A percentile compares a stretch with the other conserved stretches of the same genome.
These are phyloP conservation scores for Aurifilum marmelostoma DNA, from an alignment of 2,329 filamentous ascomycete species.

Conservation along the genomic window DNA sequence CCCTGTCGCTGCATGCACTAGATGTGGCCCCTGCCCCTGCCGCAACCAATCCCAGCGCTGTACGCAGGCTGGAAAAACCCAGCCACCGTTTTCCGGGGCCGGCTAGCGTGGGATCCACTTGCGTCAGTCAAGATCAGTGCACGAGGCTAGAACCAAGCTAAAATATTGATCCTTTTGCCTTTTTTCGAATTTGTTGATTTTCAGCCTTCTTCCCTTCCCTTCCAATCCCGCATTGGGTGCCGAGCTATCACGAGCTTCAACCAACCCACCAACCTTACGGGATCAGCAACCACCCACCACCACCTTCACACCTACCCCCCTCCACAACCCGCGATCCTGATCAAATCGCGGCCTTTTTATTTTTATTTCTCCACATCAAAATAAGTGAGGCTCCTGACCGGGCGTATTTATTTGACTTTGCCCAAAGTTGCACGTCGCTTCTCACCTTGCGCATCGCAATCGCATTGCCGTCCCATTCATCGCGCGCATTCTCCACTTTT, in stretches of 20 bases:
- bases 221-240: constrained; percentile 30
- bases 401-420: neutral
- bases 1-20: constrained; percentile 12
- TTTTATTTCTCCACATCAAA: neutral
- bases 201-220: constrained; percentile 35
- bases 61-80: constrained; percentile 25
- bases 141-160: constrained; percentile 35
- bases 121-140: constrained; percentile 20
- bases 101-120: constrained; percentile 22
- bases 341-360: constrained; percentile 24
- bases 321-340: constrained; percentile 14
- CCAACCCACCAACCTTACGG: constrained; percentile 26
- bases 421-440: constrained; percentile 32
- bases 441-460: constrained; percentile 30
- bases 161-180: constrained; percentile 29
- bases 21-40: neutral
- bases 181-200: constrained; percentile 33
- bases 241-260: constrained; percentile 33
- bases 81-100: constrained; percentile 28
- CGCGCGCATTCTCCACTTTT: constrained; percentile 20
- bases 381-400: neutral
- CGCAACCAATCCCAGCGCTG: constrained; percentile 18
- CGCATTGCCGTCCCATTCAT: constrained; percentile 25
- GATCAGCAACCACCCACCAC: constrained; percentile 16
- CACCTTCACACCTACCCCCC: constrained; percentile 19